Conservation (phyloP, 2,329 filamentous ascomycete species). For the Emergomyces pasteurianus region DNA sequence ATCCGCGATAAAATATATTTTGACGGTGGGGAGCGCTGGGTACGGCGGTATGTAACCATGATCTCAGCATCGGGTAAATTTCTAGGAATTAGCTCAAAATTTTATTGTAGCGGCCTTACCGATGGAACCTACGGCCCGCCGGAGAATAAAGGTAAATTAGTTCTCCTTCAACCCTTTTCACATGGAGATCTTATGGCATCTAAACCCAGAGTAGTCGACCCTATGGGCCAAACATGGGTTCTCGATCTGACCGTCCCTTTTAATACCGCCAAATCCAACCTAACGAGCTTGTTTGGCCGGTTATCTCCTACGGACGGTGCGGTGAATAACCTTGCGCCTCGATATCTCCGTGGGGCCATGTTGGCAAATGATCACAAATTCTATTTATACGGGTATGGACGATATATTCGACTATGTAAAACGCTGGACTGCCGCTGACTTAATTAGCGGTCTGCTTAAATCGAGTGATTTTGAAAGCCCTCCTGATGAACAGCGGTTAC, state of each 20-base stretch:
- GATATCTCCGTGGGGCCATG: constrained; percentile 51
- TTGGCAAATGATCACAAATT: constrained; percentile 53
- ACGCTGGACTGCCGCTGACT: not conserved
- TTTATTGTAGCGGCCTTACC: constrained; percentile 27
- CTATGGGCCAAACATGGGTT: not conserved
- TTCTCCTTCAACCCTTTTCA: too few relatives aligned
- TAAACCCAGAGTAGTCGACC: not conserved
- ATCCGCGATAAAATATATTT: constrained; percentile 53
- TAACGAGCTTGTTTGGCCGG: constrained; percentile 39
- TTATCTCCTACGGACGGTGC: constrained; percentile 39
- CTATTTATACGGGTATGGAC: constrained; percentile 47
- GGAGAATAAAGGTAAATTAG: too few relatives aligned
- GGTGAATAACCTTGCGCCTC: constrained; percentile 42
- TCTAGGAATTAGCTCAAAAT: not conserved
- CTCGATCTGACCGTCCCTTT: constrained; percentile 47
- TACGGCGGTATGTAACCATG: constrained; percentile 19
- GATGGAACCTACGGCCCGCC: constrained; percentile 26
- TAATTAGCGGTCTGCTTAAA: constrained; percentile 34
- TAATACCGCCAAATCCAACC: constrained; percentile 37
- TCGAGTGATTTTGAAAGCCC: constrained; percentile 24
- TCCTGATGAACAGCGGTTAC: constrained; percentile 34
- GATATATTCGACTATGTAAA: not conserved
- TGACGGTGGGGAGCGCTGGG: constrained; percentile 50
- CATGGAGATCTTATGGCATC: not conserved
- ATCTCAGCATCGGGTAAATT: not conserved